Percentiles rank a stretch among this genome's conserved stretches.
These are phyloP conservation scores for Penicillium crystallinum DNA, from an alignment of 495 filamentous ascomycete genomes.

Conservation along the genomic window DNA sequence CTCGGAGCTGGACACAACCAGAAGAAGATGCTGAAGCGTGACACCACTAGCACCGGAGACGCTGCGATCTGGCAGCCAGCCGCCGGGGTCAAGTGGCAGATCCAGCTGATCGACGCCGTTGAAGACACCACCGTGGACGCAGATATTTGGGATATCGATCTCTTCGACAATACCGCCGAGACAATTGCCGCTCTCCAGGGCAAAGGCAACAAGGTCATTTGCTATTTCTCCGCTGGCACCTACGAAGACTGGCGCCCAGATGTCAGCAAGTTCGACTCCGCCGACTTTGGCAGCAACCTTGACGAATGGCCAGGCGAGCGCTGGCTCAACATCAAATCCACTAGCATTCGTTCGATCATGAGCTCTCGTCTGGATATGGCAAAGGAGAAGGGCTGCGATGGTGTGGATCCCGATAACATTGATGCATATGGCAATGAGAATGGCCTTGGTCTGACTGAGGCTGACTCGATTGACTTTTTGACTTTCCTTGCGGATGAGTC, in stretches of 20 bases:
- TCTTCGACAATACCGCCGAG: slow-evolving; percentile 10
- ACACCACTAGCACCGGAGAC: background rate
- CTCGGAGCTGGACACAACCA: background rate
- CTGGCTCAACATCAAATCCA: slow-evolving; percentile 58
- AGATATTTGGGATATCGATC: slow-evolving; percentile 10
- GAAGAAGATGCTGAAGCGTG: background rate
- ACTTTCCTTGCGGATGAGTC: slow-evolving; percentile 54
- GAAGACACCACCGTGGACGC: slow-evolving; percentile 5
- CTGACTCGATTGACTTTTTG: slow-evolving; percentile 54
- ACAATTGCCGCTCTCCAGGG: slow-evolving; percentile 4
- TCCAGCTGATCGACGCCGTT: slow-evolving; percentile 7
- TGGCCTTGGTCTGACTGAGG: slow-evolving; percentile 50
- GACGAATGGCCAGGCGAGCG: slow-evolving; percentile 62
- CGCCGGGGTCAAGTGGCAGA: slow-evolving; percentile 12
- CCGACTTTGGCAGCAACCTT: slow-evolving; percentile 51
- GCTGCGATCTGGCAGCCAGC: slow-evolving; percentile 6
- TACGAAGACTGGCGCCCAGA: slow-evolving; percentile 59
- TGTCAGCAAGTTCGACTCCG: slow-evolving; percentile 41
- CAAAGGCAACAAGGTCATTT: slow-evolving; percentile 55
- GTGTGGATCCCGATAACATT: slow-evolving; percentile 68
- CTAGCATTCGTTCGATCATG: slow-evolving; percentile 59
- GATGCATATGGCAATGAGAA: slow-evolving; percentile 58
- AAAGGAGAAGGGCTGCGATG: slow-evolving; percentile 60
- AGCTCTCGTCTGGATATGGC: slow-evolving; percentile 50
- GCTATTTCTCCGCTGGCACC: slow-evolving; percentile 68